Conservation (phyloP, 2,329 filamentous ascomycete species). For the Tolypocladium pustulatum region DNA sequence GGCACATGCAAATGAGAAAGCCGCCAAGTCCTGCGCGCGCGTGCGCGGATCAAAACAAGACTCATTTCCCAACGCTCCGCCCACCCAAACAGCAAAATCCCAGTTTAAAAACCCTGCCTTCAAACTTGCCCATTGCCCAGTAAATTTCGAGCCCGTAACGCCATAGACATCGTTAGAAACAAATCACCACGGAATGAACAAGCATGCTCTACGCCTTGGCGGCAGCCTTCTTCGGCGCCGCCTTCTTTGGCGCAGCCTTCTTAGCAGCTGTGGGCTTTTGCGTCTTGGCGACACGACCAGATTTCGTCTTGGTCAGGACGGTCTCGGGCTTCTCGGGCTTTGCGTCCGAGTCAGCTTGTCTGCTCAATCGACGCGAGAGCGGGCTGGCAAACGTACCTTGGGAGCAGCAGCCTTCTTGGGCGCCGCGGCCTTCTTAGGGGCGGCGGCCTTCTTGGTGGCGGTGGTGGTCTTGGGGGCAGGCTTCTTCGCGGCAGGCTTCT, state of each 20-base stretch:
- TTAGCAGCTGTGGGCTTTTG: slow-evolving; percentile 32
- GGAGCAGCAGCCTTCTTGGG: slow-evolving; percentile 18
- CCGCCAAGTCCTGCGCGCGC: slow-evolving; percentile 9
- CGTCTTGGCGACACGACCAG: slow-evolving; percentile 71
- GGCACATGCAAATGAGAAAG: slow-evolving; percentile 5
- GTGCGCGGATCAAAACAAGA: slow-evolving; percentile 10
- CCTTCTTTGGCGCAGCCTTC: slow-evolving; percentile 35
- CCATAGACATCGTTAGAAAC: slow-evolving; percentile 27
- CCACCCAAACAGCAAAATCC: slow-evolving; percentile 8
- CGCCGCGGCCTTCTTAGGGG: slow-evolving; percentile 26
- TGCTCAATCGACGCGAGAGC: background rate
- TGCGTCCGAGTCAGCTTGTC: slow-evolving; percentile 14
- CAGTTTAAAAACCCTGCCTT: slow-evolving; percentile 6
- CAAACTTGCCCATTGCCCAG: slow-evolving; percentile 5
- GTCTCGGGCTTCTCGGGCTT: slow-evolving; percentile 52
- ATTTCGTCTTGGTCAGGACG: slow-evolving; percentile 72
- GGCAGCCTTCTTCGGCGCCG: slow-evolving; percentile 31
- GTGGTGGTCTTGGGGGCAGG: slow-evolving; percentile 16
- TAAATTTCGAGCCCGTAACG: slow-evolving; percentile 19
- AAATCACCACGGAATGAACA: slow-evolving; percentile 9
- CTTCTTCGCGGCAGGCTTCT: slow-evolving; percentile 14
- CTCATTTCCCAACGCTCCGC: slow-evolving; percentile 9
- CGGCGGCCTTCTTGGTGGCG: slow-evolving; percentile 34
- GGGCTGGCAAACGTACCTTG: slow-evolving; percentile 8
- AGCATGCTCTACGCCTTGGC: slow-evolving; percentile 24